Evolutionary conservation across 768 basidiomycete genomes (phyloP).

Genomic region (Lepiota venenata): DNA sequence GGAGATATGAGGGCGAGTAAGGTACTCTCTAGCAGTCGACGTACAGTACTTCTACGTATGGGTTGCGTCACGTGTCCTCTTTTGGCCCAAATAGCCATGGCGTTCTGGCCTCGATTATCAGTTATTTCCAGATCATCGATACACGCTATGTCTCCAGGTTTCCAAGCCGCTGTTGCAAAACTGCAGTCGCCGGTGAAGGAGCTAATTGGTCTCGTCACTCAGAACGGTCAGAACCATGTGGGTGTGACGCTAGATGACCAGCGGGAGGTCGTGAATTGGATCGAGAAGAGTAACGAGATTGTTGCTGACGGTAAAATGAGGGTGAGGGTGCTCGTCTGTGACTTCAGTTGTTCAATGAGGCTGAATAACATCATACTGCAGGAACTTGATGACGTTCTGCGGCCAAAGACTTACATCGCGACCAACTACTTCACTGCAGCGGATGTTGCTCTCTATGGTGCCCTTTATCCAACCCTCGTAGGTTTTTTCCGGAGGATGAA

Average conservation of each 20-base stretch:
- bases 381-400: constrained; percentile 70
- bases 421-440: constrained; percentile 84
- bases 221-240: constrained; percentile 38
- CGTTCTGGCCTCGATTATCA: constrained; percentile 32
- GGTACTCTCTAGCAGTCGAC: no score
- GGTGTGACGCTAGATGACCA: constrained; percentile 62
- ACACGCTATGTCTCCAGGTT: constrained; percentile 44
- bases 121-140: constrained; percentile 32
- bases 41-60: no score
- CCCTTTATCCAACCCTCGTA: constrained; percentile 82
- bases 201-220: constrained; percentile 47
- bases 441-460: constrained; percentile 87
- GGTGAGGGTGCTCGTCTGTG: constrained; percentile 27
- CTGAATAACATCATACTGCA: constrained; percentile 24
- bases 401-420: constrained; percentile 82
- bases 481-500: constrained; percentile 22
- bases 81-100: constrained; percentile 19
- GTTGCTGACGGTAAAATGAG: constrained; percentile 45
- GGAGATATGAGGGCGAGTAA: constrained; percentile 29
- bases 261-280: constrained; percentile 65
- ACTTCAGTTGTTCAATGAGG: background rate
- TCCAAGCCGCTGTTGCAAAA: constrained; percentile 45
- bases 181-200: constrained; percentile 48
- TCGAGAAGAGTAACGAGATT: constrained; percentile 58
- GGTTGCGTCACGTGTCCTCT: constrained; percentile 19